Base-by-base conservation (phyloP, 2,329 filamentous ascomycete genomes). In the Monilinia fructigena region DNA sequence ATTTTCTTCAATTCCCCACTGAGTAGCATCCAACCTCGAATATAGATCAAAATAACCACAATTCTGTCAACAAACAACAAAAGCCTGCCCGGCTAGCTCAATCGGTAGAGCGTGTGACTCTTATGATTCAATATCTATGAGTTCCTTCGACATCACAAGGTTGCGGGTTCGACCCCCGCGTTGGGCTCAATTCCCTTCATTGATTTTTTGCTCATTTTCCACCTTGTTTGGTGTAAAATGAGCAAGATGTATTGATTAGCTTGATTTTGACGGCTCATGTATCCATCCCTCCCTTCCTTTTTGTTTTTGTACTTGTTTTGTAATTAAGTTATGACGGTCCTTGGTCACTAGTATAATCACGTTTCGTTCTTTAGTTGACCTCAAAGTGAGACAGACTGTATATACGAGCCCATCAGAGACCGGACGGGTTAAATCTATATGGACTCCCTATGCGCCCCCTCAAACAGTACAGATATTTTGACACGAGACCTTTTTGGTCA, bases 31-130 rank as follows among this genome's bases (percentile, higher is more conserved):
- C 1, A 14, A 3, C 2, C 1, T 12, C 8, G 18, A 14, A 38
- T 50, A 50, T 50, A 7, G 26, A 1, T 2, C 8, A 7, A 20
- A 50, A 31, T 42, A 16, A 31, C 16, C 14, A 12, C 1, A 0
- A 0, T 0, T 4, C 1, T 4, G 7, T 16, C 10, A 60, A 40
- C 45, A 50, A 38, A 18, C 1, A 50, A 50, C 47, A 65, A 60
- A 60, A 66, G 55, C 52, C 58, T 42, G 69, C 72, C 71, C 68
- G 70, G 71, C 67, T 72, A 74, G 72, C 72, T 73, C 72, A 74
- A 73, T 73, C 72, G 72, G 73, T 74, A 74, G 73, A 74, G 73
- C 73, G 72, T 74, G 71, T 72, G 73, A 68, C 71, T 73, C 72
- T 74, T 72, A 74, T 3, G 63, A 54, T 65, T 54, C 20, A 48